Conservation (phyloP, 2,329 filamentous ascomycete genomes). For the Venturia oleaginea region DNA sequence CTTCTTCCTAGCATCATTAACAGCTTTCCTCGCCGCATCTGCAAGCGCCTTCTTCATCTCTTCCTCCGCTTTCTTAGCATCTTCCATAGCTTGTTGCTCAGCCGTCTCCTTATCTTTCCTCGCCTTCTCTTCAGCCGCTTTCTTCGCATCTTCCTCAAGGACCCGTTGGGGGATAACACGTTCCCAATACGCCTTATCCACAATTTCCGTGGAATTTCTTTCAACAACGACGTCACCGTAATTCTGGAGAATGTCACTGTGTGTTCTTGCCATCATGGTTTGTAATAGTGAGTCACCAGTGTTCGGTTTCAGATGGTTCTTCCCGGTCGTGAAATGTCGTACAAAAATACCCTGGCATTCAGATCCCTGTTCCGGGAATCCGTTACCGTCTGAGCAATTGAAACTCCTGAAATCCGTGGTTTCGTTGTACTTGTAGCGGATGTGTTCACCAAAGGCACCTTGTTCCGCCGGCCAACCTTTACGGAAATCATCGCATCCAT, state of each 20-base stretch:
- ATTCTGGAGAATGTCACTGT: slow-evolving; percentile 11
- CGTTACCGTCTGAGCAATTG: slow-evolving; percentile 28
- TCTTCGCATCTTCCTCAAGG: not conserved
- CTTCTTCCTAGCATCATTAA: slow-evolving; percentile 25
- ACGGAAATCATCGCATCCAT: slow-evolving; percentile 22
- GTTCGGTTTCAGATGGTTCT: slow-evolving; percentile 13
- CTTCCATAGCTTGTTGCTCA: not conserved
- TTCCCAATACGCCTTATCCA: slow-evolving; percentile 8
- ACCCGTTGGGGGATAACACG: not conserved
- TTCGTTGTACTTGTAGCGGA: slow-evolving; percentile 24
- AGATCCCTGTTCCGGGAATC: slow-evolving; percentile 22
- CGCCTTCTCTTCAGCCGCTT: not conserved
- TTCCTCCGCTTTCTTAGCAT: not conserved
- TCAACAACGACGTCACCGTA: slow-evolving; percentile 1
- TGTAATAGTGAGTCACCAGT: slow-evolving; percentile 14
- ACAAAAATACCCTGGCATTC: slow-evolving; percentile 17
- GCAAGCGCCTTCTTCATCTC: slow-evolving; percentile 15
- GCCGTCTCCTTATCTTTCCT: not conserved
- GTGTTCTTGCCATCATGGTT: slow-evolving; percentile 12
- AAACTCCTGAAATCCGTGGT: slow-evolving; percentile 18
- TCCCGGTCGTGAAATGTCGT: slow-evolving; percentile 16
- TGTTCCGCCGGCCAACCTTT: slow-evolving; percentile 26
- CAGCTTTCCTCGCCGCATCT: slow-evolving; percentile 16
- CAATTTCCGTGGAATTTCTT: not conserved
- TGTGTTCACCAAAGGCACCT: slow-evolving; percentile 25